A percentile compares a stretch with the other conserved stretches of the same genome.
phyloP scores from a whole-genome alignment of 306 rosid species.

The Argentina anserina region DNA sequence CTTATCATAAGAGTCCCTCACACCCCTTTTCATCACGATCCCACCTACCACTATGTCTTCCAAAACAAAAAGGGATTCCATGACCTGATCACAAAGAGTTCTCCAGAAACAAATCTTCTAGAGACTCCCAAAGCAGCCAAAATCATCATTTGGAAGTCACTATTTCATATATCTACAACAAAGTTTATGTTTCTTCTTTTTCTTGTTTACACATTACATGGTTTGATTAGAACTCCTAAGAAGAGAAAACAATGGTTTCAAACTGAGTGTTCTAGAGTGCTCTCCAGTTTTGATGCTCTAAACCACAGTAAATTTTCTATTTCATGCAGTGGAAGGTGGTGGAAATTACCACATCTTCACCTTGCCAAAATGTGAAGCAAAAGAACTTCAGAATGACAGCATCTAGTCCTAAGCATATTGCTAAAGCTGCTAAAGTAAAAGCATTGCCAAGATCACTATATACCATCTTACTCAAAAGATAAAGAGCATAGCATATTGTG shows the following conservation, averaged over 20 bases:
- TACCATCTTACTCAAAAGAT: constrained; percentile 15
- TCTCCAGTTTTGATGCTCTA: not conserved
- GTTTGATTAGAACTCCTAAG: constrained; percentile 8
- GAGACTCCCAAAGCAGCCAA: constrained; percentile 51
- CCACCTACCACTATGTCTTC: constrained; percentile 15
- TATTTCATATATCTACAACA: constrained; percentile 14
- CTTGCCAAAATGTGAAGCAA: not conserved
- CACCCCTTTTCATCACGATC: constrained; percentile 27
- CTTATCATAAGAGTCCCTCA: constrained; percentile 19
- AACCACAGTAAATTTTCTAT: fast-evolving
- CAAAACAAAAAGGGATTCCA: constrained; percentile 15
- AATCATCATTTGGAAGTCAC: constrained; percentile 35
- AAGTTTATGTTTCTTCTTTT: constrained; percentile 16
- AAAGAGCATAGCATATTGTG: constrained; percentile 25
- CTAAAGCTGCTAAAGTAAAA: constrained; percentile 15
- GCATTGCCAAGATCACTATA: constrained; percentile 15
- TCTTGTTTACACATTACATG: constrained; percentile 2
- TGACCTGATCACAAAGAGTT: constrained; percentile 10
- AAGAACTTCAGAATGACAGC: not conserved
- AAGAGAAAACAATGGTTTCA: not conserved
- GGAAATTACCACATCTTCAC: not conserved
- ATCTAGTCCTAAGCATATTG: constrained; percentile 5
- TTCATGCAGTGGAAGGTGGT: not conserved
- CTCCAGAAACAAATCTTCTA: constrained; percentile 25
- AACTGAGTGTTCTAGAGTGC: not conserved